Evolutionary conservation across 352 stramenopile genomes (phyloP).

Genomic region (Phytophthora constricta): DNA sequence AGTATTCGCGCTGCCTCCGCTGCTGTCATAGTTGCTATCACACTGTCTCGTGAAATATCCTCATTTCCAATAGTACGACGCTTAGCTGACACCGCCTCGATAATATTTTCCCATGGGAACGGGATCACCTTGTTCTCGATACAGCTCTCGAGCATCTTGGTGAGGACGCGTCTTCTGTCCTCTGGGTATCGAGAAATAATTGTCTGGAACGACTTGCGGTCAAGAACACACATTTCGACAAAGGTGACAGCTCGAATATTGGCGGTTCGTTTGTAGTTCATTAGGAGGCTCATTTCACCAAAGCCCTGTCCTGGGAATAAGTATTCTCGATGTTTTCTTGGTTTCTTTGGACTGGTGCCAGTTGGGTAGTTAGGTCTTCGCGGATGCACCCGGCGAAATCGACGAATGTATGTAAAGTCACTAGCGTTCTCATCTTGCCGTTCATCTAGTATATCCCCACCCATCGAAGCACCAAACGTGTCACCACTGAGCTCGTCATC

Average conservation of each 20-base stretch:
- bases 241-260: conserved; percentile 20
- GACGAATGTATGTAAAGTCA: too few species aligned
- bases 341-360: neutral
- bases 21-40: neutral
- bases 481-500: too few species aligned
- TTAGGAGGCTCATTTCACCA: conserved; percentile 38
- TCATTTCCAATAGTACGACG: neutral
- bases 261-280: conserved; percentile 24
- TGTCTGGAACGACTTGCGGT: neutral
- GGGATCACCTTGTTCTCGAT: conserved; percentile 2
- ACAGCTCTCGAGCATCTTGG: neutral
- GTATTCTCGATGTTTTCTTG: neutral
- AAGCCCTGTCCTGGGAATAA: conserved; percentile 21
- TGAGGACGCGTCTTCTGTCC: conserved; percentile 1
- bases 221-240: conserved; percentile 21
- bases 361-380: too few species aligned
- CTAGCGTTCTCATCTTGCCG: too few species aligned
- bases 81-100: neutral
- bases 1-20: neutral
- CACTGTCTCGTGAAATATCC: neutral
- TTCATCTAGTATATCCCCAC: too few species aligned
- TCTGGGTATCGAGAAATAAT: neutral
- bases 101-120: neutral
- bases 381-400: too few species aligned
- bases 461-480: too few species aligned